phyloP scores from a whole-genome alignment of 2,329 filamentous ascomycete genomes.

The Hypoxylon rubiginosum region DNA sequence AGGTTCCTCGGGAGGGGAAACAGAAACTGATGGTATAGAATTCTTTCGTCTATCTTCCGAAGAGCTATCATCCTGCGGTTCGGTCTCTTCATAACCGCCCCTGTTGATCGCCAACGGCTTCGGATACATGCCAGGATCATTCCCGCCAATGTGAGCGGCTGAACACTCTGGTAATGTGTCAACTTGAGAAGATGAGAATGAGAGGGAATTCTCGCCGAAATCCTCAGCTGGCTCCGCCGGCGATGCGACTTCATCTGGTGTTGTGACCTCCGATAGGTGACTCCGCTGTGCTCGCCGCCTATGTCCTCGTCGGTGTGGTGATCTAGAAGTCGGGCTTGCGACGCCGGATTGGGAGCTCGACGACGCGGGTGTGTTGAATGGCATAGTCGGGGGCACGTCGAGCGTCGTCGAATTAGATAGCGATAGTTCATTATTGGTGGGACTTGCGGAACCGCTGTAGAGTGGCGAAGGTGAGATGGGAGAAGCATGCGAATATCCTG shows the following conservation, averaged over 20 bases:
- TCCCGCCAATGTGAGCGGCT: neutral
- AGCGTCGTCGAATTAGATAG: slow-evolving; percentile 14
- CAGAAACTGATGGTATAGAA: neutral
- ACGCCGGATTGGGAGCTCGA: slow-evolving; percentile 20
- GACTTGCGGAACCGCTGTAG: slow-evolving; percentile 25
- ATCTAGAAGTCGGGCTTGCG: slow-evolving; percentile 27
- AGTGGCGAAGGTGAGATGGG: slow-evolving; percentile 22
- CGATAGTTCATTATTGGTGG: slow-evolving; percentile 26
- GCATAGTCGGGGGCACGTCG: slow-evolving; percentile 20
- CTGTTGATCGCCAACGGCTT: slow-evolving; percentile 26
- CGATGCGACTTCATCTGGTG: slow-evolving; percentile 43
- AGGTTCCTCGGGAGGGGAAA: neutral
- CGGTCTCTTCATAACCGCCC: neutral
- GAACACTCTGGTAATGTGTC: slow-evolving; percentile 35
- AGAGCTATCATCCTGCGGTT: neutral
- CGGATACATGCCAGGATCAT: slow-evolving; percentile 25
- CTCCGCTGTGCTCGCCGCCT: slow-evolving; percentile 45
- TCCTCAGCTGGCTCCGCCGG: slow-evolving; percentile 30
- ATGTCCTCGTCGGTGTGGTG: slow-evolving; percentile 36
- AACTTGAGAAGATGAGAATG: slow-evolving; percentile 20
- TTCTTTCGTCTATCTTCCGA: neutral
- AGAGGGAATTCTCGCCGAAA: neutral
- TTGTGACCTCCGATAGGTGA: slow-evolving; percentile 51
- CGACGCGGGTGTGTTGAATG: slow-evolving; percentile 34
- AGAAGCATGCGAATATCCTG: slow-evolving; percentile 21